Evolutionary conservation across 495 filamentous ascomycete species (phyloP).

Genomic region (Xylaria venustula): DNA sequence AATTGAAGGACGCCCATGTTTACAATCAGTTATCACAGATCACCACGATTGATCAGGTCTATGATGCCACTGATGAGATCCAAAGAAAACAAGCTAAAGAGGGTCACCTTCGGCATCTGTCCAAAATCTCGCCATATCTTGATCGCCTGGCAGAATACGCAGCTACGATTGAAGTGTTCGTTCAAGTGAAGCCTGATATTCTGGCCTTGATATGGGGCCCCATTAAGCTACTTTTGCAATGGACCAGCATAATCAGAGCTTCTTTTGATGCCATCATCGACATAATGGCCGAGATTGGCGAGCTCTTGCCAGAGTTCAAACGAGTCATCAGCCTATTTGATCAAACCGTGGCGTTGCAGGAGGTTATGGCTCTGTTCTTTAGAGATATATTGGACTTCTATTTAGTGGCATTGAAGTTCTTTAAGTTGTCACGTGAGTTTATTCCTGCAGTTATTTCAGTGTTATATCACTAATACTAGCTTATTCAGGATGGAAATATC

Average conservation of each 20-base stretch:
- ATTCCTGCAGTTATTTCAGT: too few relatives aligned
- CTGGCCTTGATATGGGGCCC: neutral
- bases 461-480: too few relatives aligned
- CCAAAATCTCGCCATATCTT: neutral
- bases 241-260: neutral
- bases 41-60: neutral
- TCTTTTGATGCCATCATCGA: neutral
- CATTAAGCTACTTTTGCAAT: neutral
- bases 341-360: neutral
- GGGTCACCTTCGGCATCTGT: neutral
- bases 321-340: neutral
- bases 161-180: neutral
- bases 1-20: too few relatives aligned
- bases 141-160: neutral
- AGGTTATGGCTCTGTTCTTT: neutral
- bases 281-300: neutral
- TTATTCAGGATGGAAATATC: neutral
- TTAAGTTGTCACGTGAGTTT: too few relatives aligned
- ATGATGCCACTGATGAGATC: neutral
- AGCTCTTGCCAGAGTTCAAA: neutral
- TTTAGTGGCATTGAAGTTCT: neutral
- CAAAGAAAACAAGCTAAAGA: neutral
- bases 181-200: neutral
- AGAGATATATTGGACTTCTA: neutral
- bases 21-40: too few relatives aligned